Percentiles rank a stretch among this genome's conserved stretches.
Conservation (phyloP, 805 yeast species). For the Blastobotrys chiropterorum region DNA sequence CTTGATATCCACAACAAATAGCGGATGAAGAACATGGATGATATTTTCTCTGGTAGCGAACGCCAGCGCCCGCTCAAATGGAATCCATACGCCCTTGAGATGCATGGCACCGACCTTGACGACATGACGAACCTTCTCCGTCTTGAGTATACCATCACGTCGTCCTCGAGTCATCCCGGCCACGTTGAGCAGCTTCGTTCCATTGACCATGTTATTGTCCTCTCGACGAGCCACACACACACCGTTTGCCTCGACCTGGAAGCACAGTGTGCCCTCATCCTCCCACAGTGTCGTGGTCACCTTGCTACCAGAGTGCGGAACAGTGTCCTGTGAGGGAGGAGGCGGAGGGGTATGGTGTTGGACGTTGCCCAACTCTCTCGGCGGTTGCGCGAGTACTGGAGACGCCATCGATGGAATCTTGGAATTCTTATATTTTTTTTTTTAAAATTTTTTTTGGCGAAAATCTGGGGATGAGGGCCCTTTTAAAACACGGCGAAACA, state of each 20-base stretch:
- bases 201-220: constrained; percentile 79
- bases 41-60: constrained; percentile 79
- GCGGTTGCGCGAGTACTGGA: not conserved
- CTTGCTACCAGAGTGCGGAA: constrained; percentile 18
- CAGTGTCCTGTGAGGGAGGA: not conserved
- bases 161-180: constrained; percentile 86
- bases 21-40: constrained; percentile 57
- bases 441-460: not conserved
- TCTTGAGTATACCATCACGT: constrained; percentile 75
- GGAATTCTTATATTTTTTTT: no score
- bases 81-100: constrained; percentile 86
- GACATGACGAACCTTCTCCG: constrained; percentile 70
- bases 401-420: no score
- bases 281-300: constrained; percentile 90
- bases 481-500: not conserved
- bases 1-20: constrained; percentile 70
- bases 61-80: constrained; percentile 73
- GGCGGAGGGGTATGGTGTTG: not conserved
- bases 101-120: constrained; percentile 86
- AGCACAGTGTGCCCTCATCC: constrained; percentile 77
- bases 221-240: constrained; percentile 78
- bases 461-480: not conserved
- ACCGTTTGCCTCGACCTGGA: constrained; percentile 79
- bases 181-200: constrained; percentile 75
- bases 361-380: no score